These are phyloP conservation scores for Cladophialophora psammophila DNA, from an alignment of 2,329 filamentous ascomycete species.

Conservation along the genomic window DNA sequence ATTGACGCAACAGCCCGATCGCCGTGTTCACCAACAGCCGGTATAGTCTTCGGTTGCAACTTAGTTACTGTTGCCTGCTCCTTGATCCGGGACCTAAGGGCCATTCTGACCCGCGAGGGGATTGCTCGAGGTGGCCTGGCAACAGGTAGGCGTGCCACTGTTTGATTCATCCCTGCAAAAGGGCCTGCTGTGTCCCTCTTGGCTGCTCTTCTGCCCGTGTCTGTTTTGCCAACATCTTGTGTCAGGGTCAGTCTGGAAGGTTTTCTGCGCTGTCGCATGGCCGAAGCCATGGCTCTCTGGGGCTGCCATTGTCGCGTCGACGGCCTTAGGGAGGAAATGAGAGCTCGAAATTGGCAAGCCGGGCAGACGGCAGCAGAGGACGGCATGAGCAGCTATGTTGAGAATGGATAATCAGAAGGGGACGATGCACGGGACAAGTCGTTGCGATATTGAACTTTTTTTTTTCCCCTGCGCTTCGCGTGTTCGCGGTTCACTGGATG, in stretches of 20 bases:
- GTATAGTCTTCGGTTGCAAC: not conserved
- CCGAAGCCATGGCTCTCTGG: conserved; percentile 50
- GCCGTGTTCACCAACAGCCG: not conserved
- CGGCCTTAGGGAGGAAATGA: conserved; percentile 25
- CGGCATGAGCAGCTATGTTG: conserved; percentile 30
- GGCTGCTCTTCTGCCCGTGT: conserved; percentile 33
- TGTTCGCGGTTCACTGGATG: conserved; percentile 6
- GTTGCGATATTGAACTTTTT: conserved; percentile 8
- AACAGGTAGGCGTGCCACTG: conserved; percentile 28
- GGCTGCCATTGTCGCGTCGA: conserved; percentile 45
- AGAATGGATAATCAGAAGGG: not conserved
- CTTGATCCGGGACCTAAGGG: conserved; percentile 26
- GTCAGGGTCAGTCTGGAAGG: conserved; percentile 63
- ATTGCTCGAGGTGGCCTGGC: conserved; percentile 22
- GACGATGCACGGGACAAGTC: not conserved
- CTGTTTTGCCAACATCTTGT: conserved; percentile 44
- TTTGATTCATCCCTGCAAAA: conserved; percentile 65
- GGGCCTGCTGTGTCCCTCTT: conserved; percentile 59
- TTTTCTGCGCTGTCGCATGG: conserved; percentile 49
- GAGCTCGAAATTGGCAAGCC: conserved; percentile 36
- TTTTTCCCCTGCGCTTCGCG: conserved; percentile 15
- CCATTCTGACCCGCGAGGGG: conserved; percentile 24
- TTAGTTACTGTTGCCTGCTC: not conserved
- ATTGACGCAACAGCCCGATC: not conserved
- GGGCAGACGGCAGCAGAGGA: conserved; percentile 34